These are phyloP conservation scores for Talaromyces pinophilus DNA, from an alignment of 2,329 filamentous ascomycete genomes.

Conservation along the genomic window DNA sequence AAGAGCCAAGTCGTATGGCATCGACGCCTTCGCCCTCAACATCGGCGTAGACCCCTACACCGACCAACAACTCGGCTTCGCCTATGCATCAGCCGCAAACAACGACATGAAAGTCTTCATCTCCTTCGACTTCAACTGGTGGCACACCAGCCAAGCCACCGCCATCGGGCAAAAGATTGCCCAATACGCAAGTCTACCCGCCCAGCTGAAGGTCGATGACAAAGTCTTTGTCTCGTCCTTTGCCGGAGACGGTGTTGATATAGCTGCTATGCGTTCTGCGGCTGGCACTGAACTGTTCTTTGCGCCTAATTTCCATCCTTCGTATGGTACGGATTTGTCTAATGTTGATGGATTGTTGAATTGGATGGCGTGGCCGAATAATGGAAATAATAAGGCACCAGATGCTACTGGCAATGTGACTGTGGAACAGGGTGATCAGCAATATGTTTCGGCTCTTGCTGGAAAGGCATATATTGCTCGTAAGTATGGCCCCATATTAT, in stretches of 20 bases:
- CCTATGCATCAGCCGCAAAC: constrained; percentile 53
- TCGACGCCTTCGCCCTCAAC: constrained; percentile 56
- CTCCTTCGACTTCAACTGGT: constrained; percentile 60
- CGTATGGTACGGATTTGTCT: constrained; percentile 37
- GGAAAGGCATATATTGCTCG: constrained; percentile 54
- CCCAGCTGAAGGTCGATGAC: constrained; percentile 53
- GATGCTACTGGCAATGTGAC: constrained; percentile 42
- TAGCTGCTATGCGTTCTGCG: constrained; percentile 44
- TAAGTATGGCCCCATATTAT: constrained; percentile 27
- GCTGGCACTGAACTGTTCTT: constrained; percentile 49
- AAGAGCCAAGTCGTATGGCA: constrained; percentile 46
- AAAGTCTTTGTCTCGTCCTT: constrained; percentile 59
- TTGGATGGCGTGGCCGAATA: constrained; percentile 49
- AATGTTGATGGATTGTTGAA: constrained; percentile 47
- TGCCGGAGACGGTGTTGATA: constrained; percentile 51
- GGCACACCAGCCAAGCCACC: constrained; percentile 38
- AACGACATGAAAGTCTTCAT: constrained; percentile 57
- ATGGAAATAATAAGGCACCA: constrained; percentile 54
- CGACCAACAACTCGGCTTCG: constrained; percentile 51
- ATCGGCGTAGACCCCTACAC: constrained; percentile 49
- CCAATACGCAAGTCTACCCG: constrained; percentile 47
- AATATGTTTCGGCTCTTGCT: constrained; percentile 36
- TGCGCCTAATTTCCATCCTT: constrained; percentile 54
- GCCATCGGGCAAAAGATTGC: constrained; percentile 50
- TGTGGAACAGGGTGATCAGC: constrained; percentile 42